Base-by-base conservation (phyloP, 2,329 filamentous ascomycete genomes). In the Pseudonectria foliicola region DNA sequence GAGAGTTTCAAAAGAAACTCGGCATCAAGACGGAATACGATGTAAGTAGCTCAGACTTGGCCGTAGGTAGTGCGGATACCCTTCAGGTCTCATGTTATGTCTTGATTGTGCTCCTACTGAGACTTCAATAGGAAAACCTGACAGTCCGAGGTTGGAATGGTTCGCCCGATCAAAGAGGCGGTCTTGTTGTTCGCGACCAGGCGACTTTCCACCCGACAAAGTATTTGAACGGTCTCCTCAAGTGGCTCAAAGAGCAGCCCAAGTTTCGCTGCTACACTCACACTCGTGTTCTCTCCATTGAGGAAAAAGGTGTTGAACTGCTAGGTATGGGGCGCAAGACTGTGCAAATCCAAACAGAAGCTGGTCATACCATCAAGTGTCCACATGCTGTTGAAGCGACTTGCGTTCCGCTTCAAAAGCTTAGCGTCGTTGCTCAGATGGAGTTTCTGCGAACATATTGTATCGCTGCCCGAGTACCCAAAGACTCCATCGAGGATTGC, bases 181-280 rank as follows among this genome's bases (percentile, higher is more conserved):
- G 66, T 3, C 61, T 64, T 4, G 50, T 77, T 4, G 67, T 65
- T 34, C 36, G 48, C 3, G 53, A 61, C 12, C 71, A 77, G 44
- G 72, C 70, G 0, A 66, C 70, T 0, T 77, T 77, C 48, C 73
- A 76, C 36, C 72, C 73, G 0, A 77, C 73, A 3, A 68, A 67
- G 43, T 77, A 77, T 44, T 53, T 75, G 1, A 55, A 65, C 25
- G 72, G 71, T 6, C 49, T 77, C 2, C 57, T 78, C 4, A 57
- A 62, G 7, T 75, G 68, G 60, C 61, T 77, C 13, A 56, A 62
- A 21, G 39, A 66, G 13, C 70, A 75, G 44, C 59, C 62, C 7
- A 69, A 71, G 51, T 78, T 77, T 50, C 52, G 59, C 24, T 73
- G 68, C 53, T 75, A 63, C 50, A 68, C 71, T 2, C 57, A 66